phyloP scores from a whole-genome alignment of 73 alveolate genomes.

The Tetrahymena elliotti region DNA sequence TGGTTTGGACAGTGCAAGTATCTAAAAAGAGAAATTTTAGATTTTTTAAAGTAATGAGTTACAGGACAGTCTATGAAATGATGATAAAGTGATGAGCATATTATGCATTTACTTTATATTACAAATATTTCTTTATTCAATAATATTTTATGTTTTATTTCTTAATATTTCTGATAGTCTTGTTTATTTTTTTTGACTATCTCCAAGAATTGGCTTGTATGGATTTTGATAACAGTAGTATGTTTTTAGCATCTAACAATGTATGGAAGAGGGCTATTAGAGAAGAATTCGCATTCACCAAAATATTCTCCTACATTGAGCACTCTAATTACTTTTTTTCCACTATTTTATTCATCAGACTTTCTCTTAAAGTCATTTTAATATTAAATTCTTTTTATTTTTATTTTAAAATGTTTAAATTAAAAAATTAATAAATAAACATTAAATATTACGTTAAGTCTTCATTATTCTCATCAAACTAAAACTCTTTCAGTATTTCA shows the following conservation, averaged over 20 bases:
- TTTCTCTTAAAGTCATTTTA: not conserved
- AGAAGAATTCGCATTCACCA: not conserved
- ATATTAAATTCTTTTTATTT: not conserved
- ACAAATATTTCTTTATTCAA: not conserved
- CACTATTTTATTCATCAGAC: not conserved
- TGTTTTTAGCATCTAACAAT: not conserved
- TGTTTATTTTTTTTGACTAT: not conserved
- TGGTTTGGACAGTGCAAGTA: not conserved
- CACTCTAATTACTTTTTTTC: not conserved
- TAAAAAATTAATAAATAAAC: too few species aligned
- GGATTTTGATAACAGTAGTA: not conserved
- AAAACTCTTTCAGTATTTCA: not conserved
- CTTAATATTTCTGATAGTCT: not conserved
- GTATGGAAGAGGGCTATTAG: not conserved
- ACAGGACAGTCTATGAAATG: not conserved
- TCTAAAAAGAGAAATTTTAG: not conserved
- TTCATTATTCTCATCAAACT: not conserved
- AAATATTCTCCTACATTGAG: not conserved
- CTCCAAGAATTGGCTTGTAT: not conserved
- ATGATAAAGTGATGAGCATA: not conserved
- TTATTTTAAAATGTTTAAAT: too few species aligned
- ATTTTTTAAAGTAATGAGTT: not conserved
- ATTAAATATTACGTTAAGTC: not conserved
- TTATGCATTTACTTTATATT: not conserved
- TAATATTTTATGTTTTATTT: not conserved